Evolutionary conservation across 345 rosid species (phyloP), one percentile per base, ranked within the genome.

Genomic region (Physaria fendleri): DNA sequence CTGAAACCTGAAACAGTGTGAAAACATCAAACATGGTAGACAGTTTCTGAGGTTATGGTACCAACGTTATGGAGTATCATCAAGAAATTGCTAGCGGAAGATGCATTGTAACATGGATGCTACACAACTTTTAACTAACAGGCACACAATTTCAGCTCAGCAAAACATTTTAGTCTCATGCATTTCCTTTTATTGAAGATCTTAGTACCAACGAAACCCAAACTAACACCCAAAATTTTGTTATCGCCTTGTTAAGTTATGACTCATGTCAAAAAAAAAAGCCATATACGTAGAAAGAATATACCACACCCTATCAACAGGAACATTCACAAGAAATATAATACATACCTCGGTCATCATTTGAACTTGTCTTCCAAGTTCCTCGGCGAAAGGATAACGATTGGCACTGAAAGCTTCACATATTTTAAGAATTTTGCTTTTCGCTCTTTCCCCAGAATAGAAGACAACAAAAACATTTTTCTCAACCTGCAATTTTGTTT

Each of bases 381-480:
- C 99, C 62, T 87, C 97, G 23, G 78, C 71, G 76, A 89, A 93
- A 65, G 95, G 76, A 77, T 93, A 93, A 39, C 90, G 92, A 68
- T 85, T 93, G 54, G 99, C 96, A 20, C 92, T 97, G 85, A 89
- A 89, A 53, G 95, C 99, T 68, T 93, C 99, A 71, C 96, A 85
- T 63, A 87, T 89, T 75, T 87, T 89, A 39, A 85, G 79, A 66
- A 93, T 82, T 79, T 93, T 93, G 69, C 71, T 82, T 77, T 81
- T 87, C 18, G 84, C 81, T 71, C 86, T 85, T 75, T 93, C 99
- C 54, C 97, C 99, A 43, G 97, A 89, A 69, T 75, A 87, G 80
- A 87, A 93, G 41, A 85, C 73, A 57, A 78, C 58, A 65, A 83
- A 93, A 23, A 89, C 96, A 76, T 87, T 93, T 82, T 93, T 93